phyloP scores from a whole-genome alignment of 2,329 filamentous ascomycete genomes.

The Trichoderma sp. region DNA sequence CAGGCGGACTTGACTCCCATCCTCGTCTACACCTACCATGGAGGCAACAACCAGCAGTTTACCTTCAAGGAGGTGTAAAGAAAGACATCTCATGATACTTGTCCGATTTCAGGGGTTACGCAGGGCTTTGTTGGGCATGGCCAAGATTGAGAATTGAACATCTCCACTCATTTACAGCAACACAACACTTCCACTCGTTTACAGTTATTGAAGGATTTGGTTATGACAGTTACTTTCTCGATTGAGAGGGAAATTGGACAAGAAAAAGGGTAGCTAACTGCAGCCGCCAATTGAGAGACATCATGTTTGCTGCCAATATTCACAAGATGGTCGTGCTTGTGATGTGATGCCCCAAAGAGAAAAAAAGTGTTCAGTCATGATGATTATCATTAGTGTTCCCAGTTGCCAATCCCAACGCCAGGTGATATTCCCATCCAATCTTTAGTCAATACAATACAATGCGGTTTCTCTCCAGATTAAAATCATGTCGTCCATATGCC shows the following conservation, averaged over 20 bases:
- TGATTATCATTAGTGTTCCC: background rate
- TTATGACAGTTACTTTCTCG: background rate
- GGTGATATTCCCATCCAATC: background rate
- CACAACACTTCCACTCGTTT: background rate
- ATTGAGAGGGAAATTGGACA: background rate
- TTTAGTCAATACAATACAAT: background rate
- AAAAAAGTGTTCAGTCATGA: background rate
- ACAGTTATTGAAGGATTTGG: background rate
- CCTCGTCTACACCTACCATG: background rate
- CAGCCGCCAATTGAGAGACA: background rate
- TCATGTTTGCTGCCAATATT: background rate
- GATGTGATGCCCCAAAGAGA: background rate
- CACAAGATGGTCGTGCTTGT: background rate
- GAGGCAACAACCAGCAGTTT: constrained; percentile 1
- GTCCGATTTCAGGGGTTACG: background rate
- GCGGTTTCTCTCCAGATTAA: background rate
- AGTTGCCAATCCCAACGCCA: background rate
- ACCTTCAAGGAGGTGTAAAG: background rate
- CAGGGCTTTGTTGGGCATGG: background rate
- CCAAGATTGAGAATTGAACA: background rate
- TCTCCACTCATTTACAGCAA: background rate
- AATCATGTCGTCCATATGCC: background rate
- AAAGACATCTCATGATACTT: background rate
- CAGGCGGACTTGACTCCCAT: constrained; percentile 6
- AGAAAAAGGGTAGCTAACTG: background rate